Conservation (phyloP, 306 rosid genomes). For the Cicer arietinum region DNA sequence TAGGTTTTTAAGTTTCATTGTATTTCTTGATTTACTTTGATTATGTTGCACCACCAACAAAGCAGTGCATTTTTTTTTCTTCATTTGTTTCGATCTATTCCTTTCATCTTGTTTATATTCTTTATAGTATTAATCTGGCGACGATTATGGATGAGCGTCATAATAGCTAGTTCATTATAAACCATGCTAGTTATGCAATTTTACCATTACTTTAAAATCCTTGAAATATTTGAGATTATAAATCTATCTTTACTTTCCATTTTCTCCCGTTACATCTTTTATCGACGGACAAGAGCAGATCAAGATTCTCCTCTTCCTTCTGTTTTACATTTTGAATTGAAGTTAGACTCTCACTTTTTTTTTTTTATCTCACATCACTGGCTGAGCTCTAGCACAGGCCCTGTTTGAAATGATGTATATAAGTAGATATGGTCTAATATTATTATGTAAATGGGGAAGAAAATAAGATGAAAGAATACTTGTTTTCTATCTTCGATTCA, state of each 20-base stretch:
- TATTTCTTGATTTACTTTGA: neutral
- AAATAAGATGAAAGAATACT: neutral
- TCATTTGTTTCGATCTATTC: neutral
- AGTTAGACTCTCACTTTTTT: neutral
- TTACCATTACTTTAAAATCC: conserved; percentile 4
- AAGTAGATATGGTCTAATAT: neutral
- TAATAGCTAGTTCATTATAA: neutral
- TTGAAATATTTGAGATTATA: neutral
- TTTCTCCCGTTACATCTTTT: neutral
- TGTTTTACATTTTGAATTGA: neutral
- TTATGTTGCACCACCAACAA: neutral
- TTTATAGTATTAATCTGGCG: neutral
- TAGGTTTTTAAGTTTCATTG: conserved; percentile 3
- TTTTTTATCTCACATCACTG: neutral
- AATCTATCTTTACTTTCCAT: neutral
- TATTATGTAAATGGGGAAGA: neutral
- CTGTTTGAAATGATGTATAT: neutral
- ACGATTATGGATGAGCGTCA: neutral
- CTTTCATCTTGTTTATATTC: neutral
- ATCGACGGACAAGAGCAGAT: neutral
- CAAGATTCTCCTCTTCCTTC: neutral
- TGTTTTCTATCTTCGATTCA: neutral
- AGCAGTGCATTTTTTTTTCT: neutral
- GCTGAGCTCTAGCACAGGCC: neutral
- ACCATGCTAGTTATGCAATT: neutral